These are phyloP conservation scores for Penicillium italicum DNA, from an alignment of 2,329 filamentous ascomycete genomes.

Conservation along the genomic window DNA sequence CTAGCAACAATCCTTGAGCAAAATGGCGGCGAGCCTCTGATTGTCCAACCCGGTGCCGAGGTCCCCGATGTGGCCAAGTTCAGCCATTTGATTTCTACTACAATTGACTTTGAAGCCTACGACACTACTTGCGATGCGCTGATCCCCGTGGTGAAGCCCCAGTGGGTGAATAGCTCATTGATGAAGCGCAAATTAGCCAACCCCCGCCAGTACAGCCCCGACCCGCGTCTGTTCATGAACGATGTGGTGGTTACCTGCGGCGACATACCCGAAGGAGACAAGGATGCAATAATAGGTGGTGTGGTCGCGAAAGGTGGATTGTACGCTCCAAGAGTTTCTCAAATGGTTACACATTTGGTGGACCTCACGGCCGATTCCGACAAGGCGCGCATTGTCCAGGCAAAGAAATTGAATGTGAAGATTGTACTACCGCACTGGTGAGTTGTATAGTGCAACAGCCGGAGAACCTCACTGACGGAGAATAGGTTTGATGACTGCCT, in stretches of 20 bases:
- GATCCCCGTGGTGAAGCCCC: constrained; percentile 76
- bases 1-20: constrained; percentile 46
- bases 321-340: constrained; percentile 68
- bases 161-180: constrained; percentile 74
- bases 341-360: constrained; percentile 81
- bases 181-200: constrained; percentile 67
- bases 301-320: constrained; percentile 85
- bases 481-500: constrained; percentile 92
- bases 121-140: constrained; percentile 68
- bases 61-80: constrained; percentile 46
- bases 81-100: constrained; percentile 68
- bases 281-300: constrained; percentile 86
- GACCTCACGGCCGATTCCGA: constrained; percentile 71
- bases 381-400: constrained; percentile 56
- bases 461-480: constrained; percentile 17
- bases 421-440: constrained; percentile 93
- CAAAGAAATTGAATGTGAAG: constrained; percentile 68
- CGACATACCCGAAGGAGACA: constrained; percentile 79
- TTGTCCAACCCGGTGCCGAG: constrained; percentile 38
- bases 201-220: constrained; percentile 81
- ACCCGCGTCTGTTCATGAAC: constrained; percentile 85
- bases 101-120: constrained; percentile 90
- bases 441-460: constrained; percentile 2
- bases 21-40: constrained; percentile 49
- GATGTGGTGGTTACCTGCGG: constrained; percentile 78